Base-by-base conservation (phyloP, 2,329 filamentous ascomycete species). In the Neodidymelliopsis sp. region DNA sequence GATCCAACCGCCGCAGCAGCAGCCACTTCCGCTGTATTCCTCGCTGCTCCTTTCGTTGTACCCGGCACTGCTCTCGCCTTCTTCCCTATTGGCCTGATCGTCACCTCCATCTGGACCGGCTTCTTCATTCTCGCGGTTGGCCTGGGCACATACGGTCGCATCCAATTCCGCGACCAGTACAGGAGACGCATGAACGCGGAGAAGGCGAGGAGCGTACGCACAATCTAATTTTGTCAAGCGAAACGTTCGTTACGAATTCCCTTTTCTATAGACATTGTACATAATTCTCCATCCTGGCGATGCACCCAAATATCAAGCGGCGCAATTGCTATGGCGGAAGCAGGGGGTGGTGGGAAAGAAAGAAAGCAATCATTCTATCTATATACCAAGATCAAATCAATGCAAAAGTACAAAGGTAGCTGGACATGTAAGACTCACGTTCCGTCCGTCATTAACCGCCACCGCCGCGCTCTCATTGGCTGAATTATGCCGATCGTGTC, bases 41-140 rank as follows among this genome's bases (percentile, higher is more conserved):
- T 60, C 4, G 66, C 65, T 6, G 62, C 61, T 11, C 83, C 86
- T 1, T 91, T 91, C 58, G 77, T 89, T 11, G 75, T 91, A 1
- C 88, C 88, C 0, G 88, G 88, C 33, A 80, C 84, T 28, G 80
- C 83, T 52, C 79, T 91, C 43, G 77, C 88, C 61, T 83, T 90
- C 52, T 86, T 89, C 71, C 88, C 88, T 6, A 75, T 87, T 22
- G 88, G 88, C 13, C 75, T 87, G n/a, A 75, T 89, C 57, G 79
- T 91, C 60, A 87, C 83, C 2, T 74, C 80, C 28, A 63, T 81
- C 10, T 91, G 88, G 86, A 70, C 84, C 2, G 54, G 80, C 0
- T 52, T 57, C 22, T 70, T 88, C 15, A 83, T 86, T 19, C 39
- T 84, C 6, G 69, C 71, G 0, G 82, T 80, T 16, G 86, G 81